Percentiles rank a stretch among this genome's conserved stretches.
Conservation (phyloP, 164 flowering plant species). For the Vitis rotundifolia region DNA sequence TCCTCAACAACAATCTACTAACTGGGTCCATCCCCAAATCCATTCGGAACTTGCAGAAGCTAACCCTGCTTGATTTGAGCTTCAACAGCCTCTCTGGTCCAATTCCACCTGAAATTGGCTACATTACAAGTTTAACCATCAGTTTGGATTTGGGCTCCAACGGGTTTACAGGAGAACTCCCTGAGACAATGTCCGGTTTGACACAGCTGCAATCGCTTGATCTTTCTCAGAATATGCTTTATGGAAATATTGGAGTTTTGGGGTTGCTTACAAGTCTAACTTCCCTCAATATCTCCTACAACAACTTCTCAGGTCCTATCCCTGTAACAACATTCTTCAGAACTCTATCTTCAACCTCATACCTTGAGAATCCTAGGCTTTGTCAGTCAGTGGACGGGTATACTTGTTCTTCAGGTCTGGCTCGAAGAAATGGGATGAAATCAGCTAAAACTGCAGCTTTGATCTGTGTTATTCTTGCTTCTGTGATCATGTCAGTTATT, state of each 20-base stretch:
- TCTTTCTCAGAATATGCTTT: conserved; percentile 69
- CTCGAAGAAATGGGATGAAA: conserved; percentile 40
- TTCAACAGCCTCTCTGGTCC: conserved; percentile 69
- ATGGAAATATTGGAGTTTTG: conserved; percentile 63
- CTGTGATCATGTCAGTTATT: conserved; percentile 47
- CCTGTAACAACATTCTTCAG: conserved; percentile 85
- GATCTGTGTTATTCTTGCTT: conserved; percentile 53
- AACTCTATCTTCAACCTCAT: conserved; percentile 61
- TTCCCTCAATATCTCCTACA: conserved; percentile 77
- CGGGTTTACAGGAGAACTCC: conserved; percentile 70
- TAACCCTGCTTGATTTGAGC: conserved; percentile 90
- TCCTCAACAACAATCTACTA: conserved; percentile 74
- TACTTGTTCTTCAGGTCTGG: conserved; percentile 60
- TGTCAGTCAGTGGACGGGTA: conserved; percentile 77
- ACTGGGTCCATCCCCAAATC: conserved; percentile 72
- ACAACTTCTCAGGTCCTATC: conserved; percentile 91
- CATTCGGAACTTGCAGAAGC: conserved; percentile 61
- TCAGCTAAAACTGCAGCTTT: conserved; percentile 67
- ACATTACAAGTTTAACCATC: conserved; percentile 77
- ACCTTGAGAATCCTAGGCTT: conserved; percentile 55
- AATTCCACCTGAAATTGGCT: conserved; percentile 83
- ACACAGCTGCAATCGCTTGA: conserved; percentile 86
- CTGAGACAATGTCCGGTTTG: conserved; percentile 64
- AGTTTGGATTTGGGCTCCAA: conserved; percentile 83
- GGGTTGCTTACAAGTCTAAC: conserved; percentile 76